These are phyloP conservation scores for Umbelopsis sp. DNA, from an alignment of 192 early-diverging fungal genomes.

Conservation along the genomic window DNA sequence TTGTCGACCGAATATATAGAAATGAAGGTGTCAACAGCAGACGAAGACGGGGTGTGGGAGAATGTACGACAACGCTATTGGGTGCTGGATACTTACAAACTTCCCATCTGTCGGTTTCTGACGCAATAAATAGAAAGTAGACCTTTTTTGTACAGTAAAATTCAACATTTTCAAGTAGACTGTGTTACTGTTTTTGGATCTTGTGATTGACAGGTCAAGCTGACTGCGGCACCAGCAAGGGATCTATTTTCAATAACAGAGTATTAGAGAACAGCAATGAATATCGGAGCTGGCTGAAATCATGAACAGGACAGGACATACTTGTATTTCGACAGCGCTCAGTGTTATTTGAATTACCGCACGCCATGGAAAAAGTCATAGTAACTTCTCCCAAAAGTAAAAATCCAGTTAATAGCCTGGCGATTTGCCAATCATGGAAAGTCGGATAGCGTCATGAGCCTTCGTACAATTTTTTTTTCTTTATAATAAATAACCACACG, in stretches of 20 bases:
- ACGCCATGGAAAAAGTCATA: not conserved
- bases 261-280: no score
- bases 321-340: no score
- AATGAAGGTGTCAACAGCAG: slow-evolving; percentile 71
- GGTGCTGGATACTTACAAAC: slow-evolving; percentile 68
- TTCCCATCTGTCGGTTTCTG: slow-evolving; percentile 72
- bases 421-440: slow-evolving; percentile 12
- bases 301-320: no score
- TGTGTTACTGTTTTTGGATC: not conserved
- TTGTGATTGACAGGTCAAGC: not conserved
- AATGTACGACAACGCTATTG: slow-evolving; percentile 74
- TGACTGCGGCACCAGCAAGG: not conserved
- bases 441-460: not conserved
- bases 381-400: not conserved
- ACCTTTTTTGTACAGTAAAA: not conserved
- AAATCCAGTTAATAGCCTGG: not conserved
- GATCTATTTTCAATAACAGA: no score
- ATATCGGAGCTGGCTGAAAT: no score
- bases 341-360: not conserved
- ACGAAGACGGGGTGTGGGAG: slow-evolving; percentile 82
- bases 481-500: not conserved
- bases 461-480: not conserved
- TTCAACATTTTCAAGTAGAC: not conserved
- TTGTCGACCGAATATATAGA: slow-evolving; percentile 73
- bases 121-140: not conserved